Evolutionary conservation across 306 rosid species (phyloP), one percentile per base, ranked within the genome.

Genomic region (Calophaca sinica): DNA sequence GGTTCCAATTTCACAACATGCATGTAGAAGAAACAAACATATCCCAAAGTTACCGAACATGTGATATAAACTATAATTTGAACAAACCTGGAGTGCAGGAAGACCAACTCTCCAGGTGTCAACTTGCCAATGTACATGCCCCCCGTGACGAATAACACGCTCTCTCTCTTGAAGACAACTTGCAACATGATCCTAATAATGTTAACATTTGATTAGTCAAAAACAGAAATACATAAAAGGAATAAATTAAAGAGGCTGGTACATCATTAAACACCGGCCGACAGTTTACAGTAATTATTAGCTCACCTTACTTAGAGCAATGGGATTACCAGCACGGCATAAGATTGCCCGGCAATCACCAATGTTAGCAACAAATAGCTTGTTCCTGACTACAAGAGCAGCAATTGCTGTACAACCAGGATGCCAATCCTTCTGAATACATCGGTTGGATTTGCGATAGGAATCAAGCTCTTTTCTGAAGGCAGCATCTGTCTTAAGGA

Each of bases 71-170:
- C 5, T 29, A 69, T 32, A 78, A 50, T 60, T 63, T 3, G 58
- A 81, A 77, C 53, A 69, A 75, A 91, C 98, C 98, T 94, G 98
- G 74, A 91, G 97, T 6, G 96, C 98, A 70, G 97, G 96, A 80
- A 60, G 86, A 78, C 98, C 97, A 71, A 94, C 93, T 81, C 97
- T 86, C 98, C 98, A 92, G 68, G 92, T 89, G 80, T 94, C 97
- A 38, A 90, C 88, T 84, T 87, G 98, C 98, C 96, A 94, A 72
- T 84, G 86, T 32, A 94, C 96, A 68, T 86, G 77, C 12, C 92
- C 98, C 51, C 96, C 98, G 15, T 88, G 79, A 45, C 66, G 61
- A 82, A 90, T 66, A 64, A 94, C 87, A 10, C 97, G 91, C 76
- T 94, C 92, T 82, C 98, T 84, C 88, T 94, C 98, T 87, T 86